These are phyloP conservation scores for Lolium multiflorum DNA, from an alignment of 176 grass and related monocot genomes.

Conservation along the genomic window DNA sequence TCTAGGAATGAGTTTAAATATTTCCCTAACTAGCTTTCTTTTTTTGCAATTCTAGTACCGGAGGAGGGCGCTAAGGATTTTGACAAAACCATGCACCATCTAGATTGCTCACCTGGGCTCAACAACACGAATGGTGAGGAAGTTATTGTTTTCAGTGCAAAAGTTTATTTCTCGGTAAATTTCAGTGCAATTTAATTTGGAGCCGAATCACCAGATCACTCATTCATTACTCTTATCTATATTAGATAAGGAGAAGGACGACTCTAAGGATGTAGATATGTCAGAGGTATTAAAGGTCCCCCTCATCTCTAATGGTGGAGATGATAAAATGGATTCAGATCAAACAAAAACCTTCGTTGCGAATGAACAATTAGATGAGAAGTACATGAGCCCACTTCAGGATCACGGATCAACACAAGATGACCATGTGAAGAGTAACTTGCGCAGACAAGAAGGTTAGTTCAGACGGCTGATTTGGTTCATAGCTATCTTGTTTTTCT, in stretches of 20 bases:
- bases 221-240: neutral
- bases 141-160: neutral
- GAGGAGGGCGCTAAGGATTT: conserved; percentile 34
- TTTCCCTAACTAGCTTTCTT: conserved; percentile 10
- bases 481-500: conserved; percentile 23
- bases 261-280: neutral
- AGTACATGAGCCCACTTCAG: conserved; percentile 11
- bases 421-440: neutral
- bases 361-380: conserved; percentile 35
- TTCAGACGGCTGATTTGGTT: neutral
- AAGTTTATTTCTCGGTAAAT: conserved; percentile 18
- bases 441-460: conserved; percentile 42
- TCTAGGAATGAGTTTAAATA: conserved; percentile 17
- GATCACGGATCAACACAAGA: conserved; percentile 37
- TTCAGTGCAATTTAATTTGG: conserved; percentile 10
- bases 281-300: conserved; percentile 34
- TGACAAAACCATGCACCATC: conserved; percentile 6
- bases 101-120: conserved; percentile 10
- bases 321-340: conserved; percentile 37
- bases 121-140: conserved; percentile 35
- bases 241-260: conserved; percentile 42
- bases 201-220: neutral
- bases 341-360: conserved; percentile 20
- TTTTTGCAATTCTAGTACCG: neutral
- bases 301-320: conserved; percentile 21